Evolutionary conservation across 192 early-diverging fungal species (phyloP).

Genomic region (Backusella circina): DNA sequence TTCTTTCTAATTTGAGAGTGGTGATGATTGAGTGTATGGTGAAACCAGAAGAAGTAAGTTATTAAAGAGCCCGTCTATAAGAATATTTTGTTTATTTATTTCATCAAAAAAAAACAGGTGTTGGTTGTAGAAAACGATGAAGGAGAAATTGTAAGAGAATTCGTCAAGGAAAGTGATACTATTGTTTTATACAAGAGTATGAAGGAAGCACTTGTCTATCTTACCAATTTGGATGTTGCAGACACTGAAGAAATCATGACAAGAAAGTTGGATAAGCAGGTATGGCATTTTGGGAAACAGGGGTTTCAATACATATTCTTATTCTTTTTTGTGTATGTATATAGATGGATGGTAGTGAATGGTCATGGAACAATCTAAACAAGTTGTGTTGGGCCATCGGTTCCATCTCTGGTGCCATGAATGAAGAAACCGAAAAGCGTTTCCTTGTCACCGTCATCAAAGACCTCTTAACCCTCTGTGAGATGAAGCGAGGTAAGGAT

Average conservation of each 20-base stretch:
- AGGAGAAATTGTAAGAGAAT: constrained; percentile 98
- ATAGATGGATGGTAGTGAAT: constrained; percentile 92
- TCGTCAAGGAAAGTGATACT: constrained; percentile 96
- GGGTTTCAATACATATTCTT: neutral
- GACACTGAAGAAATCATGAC: constrained; percentile 97
- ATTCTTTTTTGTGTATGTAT: neutral
- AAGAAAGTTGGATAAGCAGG: constrained; percentile 87
- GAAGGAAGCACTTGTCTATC: constrained; percentile 94
- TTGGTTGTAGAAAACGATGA: constrained; percentile 98
- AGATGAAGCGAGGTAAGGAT: constrained; percentile 98
- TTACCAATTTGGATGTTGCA: constrained; percentile 93
- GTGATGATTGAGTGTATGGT: constrained; percentile 99
- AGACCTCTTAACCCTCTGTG: constrained; percentile 91
- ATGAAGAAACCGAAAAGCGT: constrained; percentile 93
- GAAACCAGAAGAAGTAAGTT: constrained; percentile 90
- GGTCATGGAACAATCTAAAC: constrained; percentile 98
- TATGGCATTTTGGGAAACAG: constrained; percentile 19
- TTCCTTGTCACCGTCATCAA: constrained; percentile 99
- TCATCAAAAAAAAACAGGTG: no score
- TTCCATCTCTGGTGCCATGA: constrained; percentile 96
- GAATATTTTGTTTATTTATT: neutral
- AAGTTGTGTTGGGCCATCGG: constrained; percentile 99
- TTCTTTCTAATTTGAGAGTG: constrained; percentile 81
- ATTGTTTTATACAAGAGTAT: constrained; percentile 98
- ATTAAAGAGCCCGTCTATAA: neutral